These are phyloP conservation scores for Pseudogymnoascus sp. DNA, from an alignment of 2,329 filamentous ascomycete genomes.

Conservation along the genomic window DNA sequence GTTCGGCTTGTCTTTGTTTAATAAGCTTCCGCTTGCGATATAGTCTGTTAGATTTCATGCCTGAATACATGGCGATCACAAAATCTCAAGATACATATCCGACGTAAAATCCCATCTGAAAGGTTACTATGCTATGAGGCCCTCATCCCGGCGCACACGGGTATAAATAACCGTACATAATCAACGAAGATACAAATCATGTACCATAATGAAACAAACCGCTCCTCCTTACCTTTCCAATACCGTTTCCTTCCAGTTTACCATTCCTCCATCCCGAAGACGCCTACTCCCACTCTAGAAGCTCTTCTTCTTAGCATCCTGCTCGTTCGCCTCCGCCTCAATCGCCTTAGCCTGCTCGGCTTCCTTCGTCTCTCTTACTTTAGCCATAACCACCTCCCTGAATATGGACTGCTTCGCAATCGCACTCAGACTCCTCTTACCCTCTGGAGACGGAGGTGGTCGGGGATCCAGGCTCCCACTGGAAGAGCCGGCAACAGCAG, in stretches of 20 bases:
- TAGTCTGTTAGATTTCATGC: background rate
- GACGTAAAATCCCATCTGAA: background rate
- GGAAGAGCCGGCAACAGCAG: slow-evolving; percentile 19
- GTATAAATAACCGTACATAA: slow-evolving; percentile 12
- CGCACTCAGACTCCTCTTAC: slow-evolving; percentile 42
- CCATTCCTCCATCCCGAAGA: background rate
- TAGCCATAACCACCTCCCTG: slow-evolving; percentile 87
- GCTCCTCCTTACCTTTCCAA: background rate
- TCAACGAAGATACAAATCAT: slow-evolving; percentile 2
- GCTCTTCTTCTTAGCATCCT: slow-evolving; percentile 17
- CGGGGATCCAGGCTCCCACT: slow-evolving; percentile 15
- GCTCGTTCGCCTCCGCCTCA: slow-evolving; percentile 42
- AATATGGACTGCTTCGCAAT: slow-evolving; percentile 69
- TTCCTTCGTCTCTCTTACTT: slow-evolving; percentile 87
- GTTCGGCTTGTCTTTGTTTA: background rate
- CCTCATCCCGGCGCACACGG: background rate
- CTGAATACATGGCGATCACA: background rate
- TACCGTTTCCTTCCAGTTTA: background rate
- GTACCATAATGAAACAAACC: background rate
- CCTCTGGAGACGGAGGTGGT: slow-evolving; percentile 17
- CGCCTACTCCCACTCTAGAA: background rate
- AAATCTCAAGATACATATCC: background rate
- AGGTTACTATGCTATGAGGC: slow-evolving; percentile 10
- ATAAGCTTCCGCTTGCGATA: background rate
- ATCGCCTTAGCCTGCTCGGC: slow-evolving; percentile 70